Evolutionary conservation across 768 basidiomycete species (phyloP).

Genomic region (Boletus subcaerulescens): DNA sequence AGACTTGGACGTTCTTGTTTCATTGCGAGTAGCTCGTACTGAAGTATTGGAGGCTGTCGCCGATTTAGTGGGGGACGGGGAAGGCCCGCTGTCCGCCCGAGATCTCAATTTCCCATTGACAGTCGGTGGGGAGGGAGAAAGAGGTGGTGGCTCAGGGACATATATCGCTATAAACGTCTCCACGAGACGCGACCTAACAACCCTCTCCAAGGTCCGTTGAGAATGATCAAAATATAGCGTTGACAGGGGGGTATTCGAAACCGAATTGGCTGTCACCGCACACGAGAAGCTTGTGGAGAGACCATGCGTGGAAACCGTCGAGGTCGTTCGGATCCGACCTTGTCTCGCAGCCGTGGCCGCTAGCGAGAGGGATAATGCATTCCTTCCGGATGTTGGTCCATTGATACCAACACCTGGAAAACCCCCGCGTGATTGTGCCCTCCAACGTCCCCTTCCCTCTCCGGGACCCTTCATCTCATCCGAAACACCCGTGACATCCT

Average conservation of each 20-base stretch:
- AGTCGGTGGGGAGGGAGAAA: constrained; percentile 29
- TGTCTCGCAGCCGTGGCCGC: constrained; percentile 33
- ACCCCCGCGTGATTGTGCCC: constrained; percentile 46
- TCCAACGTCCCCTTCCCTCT: constrained; percentile 40
- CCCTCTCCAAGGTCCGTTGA: constrained; percentile 65
- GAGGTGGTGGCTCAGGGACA: constrained; percentile 31
- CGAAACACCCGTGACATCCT: constrained; percentile 35
- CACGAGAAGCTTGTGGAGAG: constrained; percentile 11
- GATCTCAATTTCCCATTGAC: constrained; percentile 21
- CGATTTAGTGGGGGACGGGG: neutral
- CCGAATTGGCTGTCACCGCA: neutral
- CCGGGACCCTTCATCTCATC: constrained; percentile 25
- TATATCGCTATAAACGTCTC: constrained; percentile 71
- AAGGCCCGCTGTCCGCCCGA: constrained; percentile 28
- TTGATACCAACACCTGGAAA: constrained; percentile 29
- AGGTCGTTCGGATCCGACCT: constrained; percentile 47
- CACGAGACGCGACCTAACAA: constrained; percentile 69
- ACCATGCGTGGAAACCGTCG: constrained; percentile 45
- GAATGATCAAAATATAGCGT: constrained; percentile 56
- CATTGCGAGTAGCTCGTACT: constrained; percentile 13
- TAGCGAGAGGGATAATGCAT: constrained; percentile 15
- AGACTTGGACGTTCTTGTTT: constrained; percentile 11
- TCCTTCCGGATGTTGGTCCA: constrained; percentile 9
- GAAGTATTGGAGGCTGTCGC: neutral
- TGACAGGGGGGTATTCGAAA: constrained; percentile 22